These are phyloP conservation scores for Rhizopogon roseolus DNA, from an alignment of 768 basidiomycete species.

Conservation along the genomic window DNA sequence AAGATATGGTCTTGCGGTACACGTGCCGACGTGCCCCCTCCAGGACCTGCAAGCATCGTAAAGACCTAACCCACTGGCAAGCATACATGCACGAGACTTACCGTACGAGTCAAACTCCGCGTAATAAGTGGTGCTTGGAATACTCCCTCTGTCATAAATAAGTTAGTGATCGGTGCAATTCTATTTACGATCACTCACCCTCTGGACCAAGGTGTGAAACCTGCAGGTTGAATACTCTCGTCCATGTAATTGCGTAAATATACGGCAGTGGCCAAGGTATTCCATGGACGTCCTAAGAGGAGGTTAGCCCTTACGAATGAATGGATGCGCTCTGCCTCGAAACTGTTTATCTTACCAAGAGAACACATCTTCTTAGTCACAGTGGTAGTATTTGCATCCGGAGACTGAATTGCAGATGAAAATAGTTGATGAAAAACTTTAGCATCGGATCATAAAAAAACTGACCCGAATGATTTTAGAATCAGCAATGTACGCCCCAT, in stretches of 20 bases:
- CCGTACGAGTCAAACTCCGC: constrained; percentile 53
- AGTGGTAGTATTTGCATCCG: constrained; percentile 49
- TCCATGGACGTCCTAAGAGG: constrained; percentile 50
- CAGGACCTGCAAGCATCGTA: constrained; percentile 34
- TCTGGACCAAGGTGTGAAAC: constrained; percentile 46
- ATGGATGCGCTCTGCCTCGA: not conserved
- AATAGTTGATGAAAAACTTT: not conserved
- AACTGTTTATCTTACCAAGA: constrained; percentile 35
- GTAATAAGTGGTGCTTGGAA: constrained; percentile 52
- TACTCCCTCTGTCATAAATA: constrained; percentile 32
- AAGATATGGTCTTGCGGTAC: constrained; percentile 45
- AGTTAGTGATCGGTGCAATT: not conserved
- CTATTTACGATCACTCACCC: not conserved
- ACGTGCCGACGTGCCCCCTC: constrained; percentile 41
- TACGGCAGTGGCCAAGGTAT: constrained; percentile 49
- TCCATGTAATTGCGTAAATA: constrained; percentile 57
- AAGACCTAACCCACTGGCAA: not conserved
- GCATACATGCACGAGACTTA: constrained; percentile 11
- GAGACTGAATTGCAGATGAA: constrained; percentile 34
- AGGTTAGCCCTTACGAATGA: not conserved
- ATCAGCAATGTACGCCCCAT: constrained; percentile 52
- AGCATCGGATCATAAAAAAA: not conserved
- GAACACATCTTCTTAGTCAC: constrained; percentile 42
- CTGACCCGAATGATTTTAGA: constrained; percentile 53
- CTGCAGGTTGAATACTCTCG: constrained; percentile 42